phyloP scores from a whole-genome alignment of 164 flowering plant genomes.

The Vitis labrusca region DNA sequence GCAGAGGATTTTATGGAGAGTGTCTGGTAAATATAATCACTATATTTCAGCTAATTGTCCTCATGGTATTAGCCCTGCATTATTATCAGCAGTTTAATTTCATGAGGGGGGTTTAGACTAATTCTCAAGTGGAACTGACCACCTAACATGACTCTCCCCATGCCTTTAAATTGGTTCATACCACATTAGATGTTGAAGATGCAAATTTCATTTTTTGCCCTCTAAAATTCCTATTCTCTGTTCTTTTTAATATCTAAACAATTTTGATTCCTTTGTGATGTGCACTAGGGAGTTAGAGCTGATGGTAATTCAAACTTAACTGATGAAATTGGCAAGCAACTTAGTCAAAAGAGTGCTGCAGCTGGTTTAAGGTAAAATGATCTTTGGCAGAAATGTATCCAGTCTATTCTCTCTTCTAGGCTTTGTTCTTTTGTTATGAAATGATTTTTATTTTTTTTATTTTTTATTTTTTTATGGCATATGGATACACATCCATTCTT shows the following conservation, averaged over 20 bases:
- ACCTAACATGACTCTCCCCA: too few relatives aligned
- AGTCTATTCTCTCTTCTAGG: too few relatives aligned
- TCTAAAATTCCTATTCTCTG: background rate
- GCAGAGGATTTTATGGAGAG: conserved; percentile 88
- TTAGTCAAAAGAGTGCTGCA: conserved; percentile 72
- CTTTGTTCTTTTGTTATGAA: too few relatives aligned
- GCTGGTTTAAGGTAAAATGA: conserved; percentile 69
- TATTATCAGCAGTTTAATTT: background rate
- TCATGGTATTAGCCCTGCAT: background rate
- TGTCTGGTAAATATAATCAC: conserved; percentile 67
- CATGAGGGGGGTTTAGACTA: too few relatives aligned
- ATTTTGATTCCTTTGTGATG: background rate
- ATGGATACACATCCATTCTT: too few relatives aligned
- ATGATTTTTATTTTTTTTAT: too few relatives aligned
- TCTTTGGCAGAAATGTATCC: too few relatives aligned
- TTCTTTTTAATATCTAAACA: background rate
- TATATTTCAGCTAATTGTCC: background rate
- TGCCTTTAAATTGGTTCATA: too few relatives aligned
- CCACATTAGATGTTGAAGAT: too few relatives aligned
- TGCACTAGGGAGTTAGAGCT: conserved; percentile 66
- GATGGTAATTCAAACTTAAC: conserved; percentile 66
- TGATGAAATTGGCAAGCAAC: conserved; percentile 79
- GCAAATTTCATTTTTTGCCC: too few relatives aligned
- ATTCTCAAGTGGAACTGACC: too few relatives aligned
- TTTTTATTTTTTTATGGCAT: too few relatives aligned